Percentiles rank a stretch among this genome's conserved stretches.
Evolutionary conservation across 164 flowering plant species (phyloP).

Genomic region (Vitis labrusca): DNA sequence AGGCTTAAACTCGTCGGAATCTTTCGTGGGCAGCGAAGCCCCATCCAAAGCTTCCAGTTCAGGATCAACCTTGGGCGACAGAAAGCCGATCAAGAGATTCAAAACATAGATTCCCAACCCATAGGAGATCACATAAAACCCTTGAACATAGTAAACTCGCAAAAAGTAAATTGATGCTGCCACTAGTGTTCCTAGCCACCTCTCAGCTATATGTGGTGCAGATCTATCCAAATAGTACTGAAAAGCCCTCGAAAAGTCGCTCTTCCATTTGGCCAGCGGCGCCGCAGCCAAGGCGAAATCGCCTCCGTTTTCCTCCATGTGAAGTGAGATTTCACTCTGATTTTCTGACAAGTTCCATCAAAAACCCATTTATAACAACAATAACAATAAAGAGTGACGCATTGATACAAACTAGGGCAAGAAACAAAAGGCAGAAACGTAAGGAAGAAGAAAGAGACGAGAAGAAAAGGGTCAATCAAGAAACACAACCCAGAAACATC

Average conservation of each 20-base stretch:
- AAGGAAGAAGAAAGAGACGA: background rate
- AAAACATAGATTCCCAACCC: constrained; percentile 76
- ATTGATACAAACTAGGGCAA: background rate
- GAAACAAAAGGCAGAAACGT: background rate
- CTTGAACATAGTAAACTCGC: constrained; percentile 69
- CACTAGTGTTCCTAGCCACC: constrained; percentile 76
- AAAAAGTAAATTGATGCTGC: constrained; percentile 52
- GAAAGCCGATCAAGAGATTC: constrained; percentile 82
- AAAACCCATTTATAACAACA: background rate
- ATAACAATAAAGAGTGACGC: background rate
- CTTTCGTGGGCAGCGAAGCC: constrained; percentile 74
- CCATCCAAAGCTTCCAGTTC: constrained; percentile 72
- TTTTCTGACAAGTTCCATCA: too few species aligned
- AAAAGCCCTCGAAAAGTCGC: constrained; percentile 56
- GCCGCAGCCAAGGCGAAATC: constrained; percentile 28
- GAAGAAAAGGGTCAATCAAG: background rate
- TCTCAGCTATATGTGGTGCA: constrained; percentile 56
- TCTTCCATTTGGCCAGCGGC: constrained; percentile 64
- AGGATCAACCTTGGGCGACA: constrained; percentile 82
- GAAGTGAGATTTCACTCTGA: background rate
- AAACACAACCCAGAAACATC: background rate
- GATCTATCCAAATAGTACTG: constrained; percentile 78
- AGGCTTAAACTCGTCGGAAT: constrained; percentile 84
- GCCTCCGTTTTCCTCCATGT: constrained; percentile 50
- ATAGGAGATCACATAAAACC: constrained; percentile 76